phyloP scores from a whole-genome alignment of 2,329 filamentous ascomycete genomes.

The Saccharata proteae region DNA sequence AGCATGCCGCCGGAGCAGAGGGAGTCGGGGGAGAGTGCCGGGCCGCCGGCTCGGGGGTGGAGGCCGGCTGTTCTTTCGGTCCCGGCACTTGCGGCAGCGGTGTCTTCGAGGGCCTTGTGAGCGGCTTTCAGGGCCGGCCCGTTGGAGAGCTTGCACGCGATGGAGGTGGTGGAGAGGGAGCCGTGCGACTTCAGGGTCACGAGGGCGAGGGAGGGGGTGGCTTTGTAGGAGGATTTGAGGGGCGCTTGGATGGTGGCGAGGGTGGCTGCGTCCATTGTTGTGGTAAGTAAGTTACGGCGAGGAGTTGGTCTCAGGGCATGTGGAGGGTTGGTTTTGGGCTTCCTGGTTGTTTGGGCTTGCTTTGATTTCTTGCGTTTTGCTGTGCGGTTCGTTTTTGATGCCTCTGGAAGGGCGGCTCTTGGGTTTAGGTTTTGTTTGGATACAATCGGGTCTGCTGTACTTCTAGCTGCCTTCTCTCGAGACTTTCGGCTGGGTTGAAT shows the following conservation, averaged over 20 bases:
- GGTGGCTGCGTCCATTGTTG: constrained; percentile 15
- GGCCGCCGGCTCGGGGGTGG: constrained; percentile 36
- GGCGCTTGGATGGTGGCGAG: constrained; percentile 38
- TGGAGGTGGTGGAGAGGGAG: constrained; percentile 31
- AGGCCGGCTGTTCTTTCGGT: constrained; percentile 25
- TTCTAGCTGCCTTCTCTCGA: too few species aligned
- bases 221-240: constrained; percentile 34
- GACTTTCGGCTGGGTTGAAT: too few species aligned
- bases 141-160: constrained; percentile 36
- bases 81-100: too few species aligned
- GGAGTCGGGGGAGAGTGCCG: constrained; percentile 33
- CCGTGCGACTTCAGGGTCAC: constrained; percentile 35
- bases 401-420: too few species aligned
- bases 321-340: too few species aligned
- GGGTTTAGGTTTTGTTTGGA: too few species aligned
- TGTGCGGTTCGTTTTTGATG: too few species aligned
- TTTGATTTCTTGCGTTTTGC: too few species aligned
- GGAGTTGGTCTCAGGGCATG: too few species aligned
- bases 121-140: constrained; percentile 29
- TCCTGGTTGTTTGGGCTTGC: too few species aligned
- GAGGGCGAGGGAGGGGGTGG: constrained; percentile 31
- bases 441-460: too few species aligned
- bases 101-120: constrained; percentile 25
- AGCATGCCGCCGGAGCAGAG: constrained; percentile 40
- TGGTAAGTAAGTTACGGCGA: too few species aligned